Percentiles rank a stretch among this genome's conserved stretches.
Conservation (phyloP, 1,139 yeast species). For the Spathaspora sp. region DNA sequence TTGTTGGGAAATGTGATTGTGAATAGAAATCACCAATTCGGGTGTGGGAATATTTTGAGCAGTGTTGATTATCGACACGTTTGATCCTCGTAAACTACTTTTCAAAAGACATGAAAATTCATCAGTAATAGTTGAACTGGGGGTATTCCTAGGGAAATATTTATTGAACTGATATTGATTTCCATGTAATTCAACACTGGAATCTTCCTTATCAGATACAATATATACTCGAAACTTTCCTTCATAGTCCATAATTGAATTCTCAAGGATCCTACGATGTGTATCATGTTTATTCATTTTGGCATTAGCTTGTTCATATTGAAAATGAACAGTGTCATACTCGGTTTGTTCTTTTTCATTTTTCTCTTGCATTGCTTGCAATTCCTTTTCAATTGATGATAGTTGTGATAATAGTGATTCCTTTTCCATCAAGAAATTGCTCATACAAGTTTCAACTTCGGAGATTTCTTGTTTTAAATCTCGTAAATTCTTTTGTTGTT, state of each 20-base stretch:
- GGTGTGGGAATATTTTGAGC: conserved; percentile 5
- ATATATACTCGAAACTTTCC: conserved; percentile 37
- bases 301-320: conserved; percentile 8
- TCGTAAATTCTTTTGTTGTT: conserved; percentile 1
- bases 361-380: background rate
- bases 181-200: background rate
- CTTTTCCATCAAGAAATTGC: background rate
- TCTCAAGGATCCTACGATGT: conserved; percentile 46
- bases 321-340: conserved; percentile 3
- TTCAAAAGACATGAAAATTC: conserved; percentile 23
- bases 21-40: conserved; percentile 3
- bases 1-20: conserved; percentile 1
- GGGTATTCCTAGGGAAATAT: conserved; percentile 14
- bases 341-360: conserved; percentile 8
- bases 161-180: conserved; percentile 20
- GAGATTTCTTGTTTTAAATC: background rate
- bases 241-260: conserved; percentile 50
- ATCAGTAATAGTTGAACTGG: conserved; percentile 15
- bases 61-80: conserved; percentile 20
- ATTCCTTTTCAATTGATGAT: background rate
- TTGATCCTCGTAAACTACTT: conserved; percentile 17
- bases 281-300: conserved; percentile 23
- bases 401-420: background rate
- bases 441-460: background rate
- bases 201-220: conserved; percentile 8